Conservation (phyloP, 139 green algal species). For the Volvox africanus region DNA sequence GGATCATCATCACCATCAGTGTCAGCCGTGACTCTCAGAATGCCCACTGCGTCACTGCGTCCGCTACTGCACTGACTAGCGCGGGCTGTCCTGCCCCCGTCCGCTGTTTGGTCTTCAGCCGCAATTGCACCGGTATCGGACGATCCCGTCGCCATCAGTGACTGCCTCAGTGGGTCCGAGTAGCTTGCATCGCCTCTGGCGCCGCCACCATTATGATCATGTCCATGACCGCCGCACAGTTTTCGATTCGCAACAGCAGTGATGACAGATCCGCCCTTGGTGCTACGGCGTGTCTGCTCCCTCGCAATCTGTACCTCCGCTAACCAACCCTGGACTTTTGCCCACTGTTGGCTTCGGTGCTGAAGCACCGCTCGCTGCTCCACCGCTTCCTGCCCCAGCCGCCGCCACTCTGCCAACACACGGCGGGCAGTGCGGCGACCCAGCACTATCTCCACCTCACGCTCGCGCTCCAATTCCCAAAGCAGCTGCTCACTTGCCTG, state of each 20-base stretch:
- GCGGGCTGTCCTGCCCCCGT: neutral
- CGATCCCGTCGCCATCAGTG: neutral
- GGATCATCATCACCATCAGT: constrained; percentile 5
- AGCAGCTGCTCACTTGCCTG: constrained; percentile 41
- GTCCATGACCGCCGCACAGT: neutral
- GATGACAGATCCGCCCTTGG: neutral
- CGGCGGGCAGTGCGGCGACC: neutral
- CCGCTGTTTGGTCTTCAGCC: neutral
- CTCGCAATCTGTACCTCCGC: neutral
- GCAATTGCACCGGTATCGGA: neutral
- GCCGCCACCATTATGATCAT: neutral
- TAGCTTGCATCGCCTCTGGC: neutral
- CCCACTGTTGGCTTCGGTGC: constrained; percentile 33
- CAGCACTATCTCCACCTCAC: constrained; percentile 9
- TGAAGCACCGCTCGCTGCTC: constrained; percentile 27
- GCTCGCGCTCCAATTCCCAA: constrained; percentile 40
- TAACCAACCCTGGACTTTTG: constrained; percentile 47
- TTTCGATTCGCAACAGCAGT: neutral
- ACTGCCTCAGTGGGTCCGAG: too few relatives aligned
- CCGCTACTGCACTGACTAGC: neutral
- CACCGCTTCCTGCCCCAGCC: neutral
- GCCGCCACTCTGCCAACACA: constrained; percentile 29
- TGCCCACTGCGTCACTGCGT: neutral
- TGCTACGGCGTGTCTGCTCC: neutral
- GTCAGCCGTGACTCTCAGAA: neutral